These are phyloP conservation scores for Septoria petroselini DNA, from an alignment of 2,329 filamentous ascomycete species.

Conservation along the genomic window DNA sequence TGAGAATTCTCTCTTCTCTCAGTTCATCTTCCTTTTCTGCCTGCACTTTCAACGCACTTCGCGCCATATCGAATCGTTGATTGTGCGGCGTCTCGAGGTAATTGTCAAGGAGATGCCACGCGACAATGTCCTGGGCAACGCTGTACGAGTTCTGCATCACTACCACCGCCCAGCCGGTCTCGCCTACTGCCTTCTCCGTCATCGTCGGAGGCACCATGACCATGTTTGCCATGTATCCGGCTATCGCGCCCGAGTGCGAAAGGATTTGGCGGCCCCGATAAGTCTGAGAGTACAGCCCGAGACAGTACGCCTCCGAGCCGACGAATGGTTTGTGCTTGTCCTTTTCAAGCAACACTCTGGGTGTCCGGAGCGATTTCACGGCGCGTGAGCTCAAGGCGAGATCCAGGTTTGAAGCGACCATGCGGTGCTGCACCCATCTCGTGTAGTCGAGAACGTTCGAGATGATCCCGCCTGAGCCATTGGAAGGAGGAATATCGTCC, in stretches of 20 bases:
- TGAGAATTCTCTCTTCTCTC: constrained; percentile 4
- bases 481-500: constrained; percentile 18
- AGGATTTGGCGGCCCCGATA: constrained; percentile 47
- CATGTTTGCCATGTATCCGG: constrained; percentile 46
- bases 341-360: constrained; percentile 10
- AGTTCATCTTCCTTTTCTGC: constrained; percentile 7
- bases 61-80: constrained; percentile 10
- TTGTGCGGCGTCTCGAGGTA: constrained; percentile 6
- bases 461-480: constrained; percentile 36
- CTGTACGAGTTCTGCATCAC: constrained; percentile 28
- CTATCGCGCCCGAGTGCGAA: constrained; percentile 46
- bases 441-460: constrained; percentile 52
- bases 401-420: constrained; percentile 35
- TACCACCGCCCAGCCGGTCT: constrained; percentile 44
- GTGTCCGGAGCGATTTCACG: constrained; percentile 17
- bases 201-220: constrained; percentile 43
- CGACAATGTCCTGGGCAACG: constrained; percentile 9
- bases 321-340: constrained; percentile 28
- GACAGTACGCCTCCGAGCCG: constrained; percentile 41
- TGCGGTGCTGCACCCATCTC: constrained; percentile 52
- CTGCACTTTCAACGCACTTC: neutral
- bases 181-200: constrained; percentile 10
- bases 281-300: constrained; percentile 42
- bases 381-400: constrained; percentile 11
- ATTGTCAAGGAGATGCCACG: constrained; percentile 12